Evolutionary conservation across 2,329 filamentous ascomycete species (phyloP).

Genomic region (Colletotrichum sp.): DNA sequence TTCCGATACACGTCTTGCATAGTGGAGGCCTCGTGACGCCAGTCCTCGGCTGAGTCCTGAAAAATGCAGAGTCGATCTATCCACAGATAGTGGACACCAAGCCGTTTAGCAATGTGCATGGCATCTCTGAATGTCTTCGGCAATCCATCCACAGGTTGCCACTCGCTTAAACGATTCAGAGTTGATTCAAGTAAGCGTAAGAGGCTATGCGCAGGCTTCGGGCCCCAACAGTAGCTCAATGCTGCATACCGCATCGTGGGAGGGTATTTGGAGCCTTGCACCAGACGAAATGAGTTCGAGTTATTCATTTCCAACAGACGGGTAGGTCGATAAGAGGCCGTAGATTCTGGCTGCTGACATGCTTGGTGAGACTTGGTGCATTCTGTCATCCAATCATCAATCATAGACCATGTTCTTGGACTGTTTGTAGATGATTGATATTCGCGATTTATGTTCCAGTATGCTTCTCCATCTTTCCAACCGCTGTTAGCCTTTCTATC

Average conservation of each 20-base stretch:
- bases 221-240: neutral
- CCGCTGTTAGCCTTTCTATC: too few relatives aligned
- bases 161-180: neutral
- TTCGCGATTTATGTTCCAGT: neutral
- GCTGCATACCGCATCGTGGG: fast-evolving
- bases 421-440: neutral
- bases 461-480: too few relatives aligned
- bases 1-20: slow-evolving; percentile 23
- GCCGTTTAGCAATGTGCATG: neutral
- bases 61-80: slow-evolving; percentile 27
- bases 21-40: slow-evolving; percentile 22
- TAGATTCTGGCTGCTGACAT: neutral
- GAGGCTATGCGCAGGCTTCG: neutral
- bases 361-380: neutral
- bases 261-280: neutral
- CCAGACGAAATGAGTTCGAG: neutral
- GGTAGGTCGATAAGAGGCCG: neutral
- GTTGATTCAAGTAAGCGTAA: neutral
- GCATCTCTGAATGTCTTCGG: slow-evolving; percentile 23
- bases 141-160: neutral
- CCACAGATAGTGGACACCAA: slow-evolving; percentile 24
- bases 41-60: slow-evolving; percentile 23
- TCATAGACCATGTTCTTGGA: neutral
- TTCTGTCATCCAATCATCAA: neutral
- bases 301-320: neutral